These are phyloP conservation scores for Aspergillus pseudoviridinutans DNA, from an alignment of 2,329 filamentous ascomycete genomes.

Conservation along the genomic window DNA sequence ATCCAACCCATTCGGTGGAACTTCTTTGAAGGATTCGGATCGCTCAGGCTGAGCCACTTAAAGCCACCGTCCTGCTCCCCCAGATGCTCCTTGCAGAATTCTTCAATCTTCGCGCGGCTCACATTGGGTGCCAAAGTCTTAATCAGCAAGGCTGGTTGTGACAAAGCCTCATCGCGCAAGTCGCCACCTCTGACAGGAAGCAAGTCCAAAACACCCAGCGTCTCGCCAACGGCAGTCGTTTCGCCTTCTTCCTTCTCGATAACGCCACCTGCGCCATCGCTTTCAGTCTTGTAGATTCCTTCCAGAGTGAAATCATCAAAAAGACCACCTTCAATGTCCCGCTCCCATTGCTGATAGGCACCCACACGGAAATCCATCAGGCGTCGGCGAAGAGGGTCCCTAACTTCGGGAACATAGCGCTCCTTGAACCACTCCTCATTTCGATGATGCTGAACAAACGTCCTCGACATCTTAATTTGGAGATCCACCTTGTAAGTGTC, in stretches of 20 bases:
- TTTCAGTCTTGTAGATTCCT: constrained; percentile 89
- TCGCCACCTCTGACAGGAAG: constrained; percentile 80
- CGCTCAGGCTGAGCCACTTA: constrained; percentile 92
- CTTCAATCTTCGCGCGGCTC: constrained; percentile 86
- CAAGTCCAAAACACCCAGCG: constrained; percentile 85
- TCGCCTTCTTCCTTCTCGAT: constrained; percentile 96
- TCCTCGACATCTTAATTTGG: constrained; percentile 72
- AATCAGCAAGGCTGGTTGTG: constrained; percentile 89
- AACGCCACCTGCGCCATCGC: constrained; percentile 77
- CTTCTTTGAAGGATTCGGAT: constrained; percentile 94
- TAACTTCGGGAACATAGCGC: constrained; percentile 80
- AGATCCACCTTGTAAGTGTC: constrained; percentile 64
- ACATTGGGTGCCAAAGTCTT: constrained; percentile 98
- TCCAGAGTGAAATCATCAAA: constrained; percentile 96
- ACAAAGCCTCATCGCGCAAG: constrained; percentile 80
- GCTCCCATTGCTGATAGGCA: constrained; percentile 82
- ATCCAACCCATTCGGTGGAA: constrained; percentile 99
- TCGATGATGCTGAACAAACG: constrained; percentile 89
- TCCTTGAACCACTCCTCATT: constrained; percentile 98
- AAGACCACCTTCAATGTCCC: constrained; percentile 74
- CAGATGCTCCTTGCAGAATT: constrained; percentile 89
- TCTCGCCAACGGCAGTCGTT: constrained; percentile 84
- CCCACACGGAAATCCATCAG: constrained; percentile 75
- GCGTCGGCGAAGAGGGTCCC: constrained; percentile 68
- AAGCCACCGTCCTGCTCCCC: constrained; percentile 89